Evolutionary conservation across 352 stramenopile species (phyloP), one percentile per base, ranked within the genome.

Genomic region (Thalassiosira allenii): DNA sequence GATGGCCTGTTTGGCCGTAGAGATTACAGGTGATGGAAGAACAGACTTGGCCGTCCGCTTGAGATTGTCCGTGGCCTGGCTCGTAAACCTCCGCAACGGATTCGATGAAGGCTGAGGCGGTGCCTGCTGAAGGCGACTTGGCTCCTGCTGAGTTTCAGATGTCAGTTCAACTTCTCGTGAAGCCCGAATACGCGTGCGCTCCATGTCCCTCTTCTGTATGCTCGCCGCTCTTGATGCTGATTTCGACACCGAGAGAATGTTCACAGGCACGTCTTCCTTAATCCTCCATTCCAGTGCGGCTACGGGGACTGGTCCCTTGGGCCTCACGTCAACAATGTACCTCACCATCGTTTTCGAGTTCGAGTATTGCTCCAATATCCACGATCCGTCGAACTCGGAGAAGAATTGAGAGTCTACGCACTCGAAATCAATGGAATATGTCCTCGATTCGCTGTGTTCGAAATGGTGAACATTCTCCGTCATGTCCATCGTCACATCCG

Each of bases 251-350:
- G 88, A 91, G 5, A 84, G 22, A 32, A 96, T 74, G 74, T 96
- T 96, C 0, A 89, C 91, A 1, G 93, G 91, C 9, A 96, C 92
- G 79, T 96, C 93, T 74, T 95, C 91, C 32, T 89, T 88, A 63
- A 96, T 96, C n/a, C 92, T 80, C 92, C 92, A 96, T 79, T 96
- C 91, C 14, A 96, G 65, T n/a, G 93, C 91, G 6, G 84, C 81
- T 2, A 96, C 92, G 23, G 92, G 92, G 8, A 96, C 92, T 22
- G 87, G 87, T 20, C 93, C 91, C 62, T 93, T 93, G 0, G 91
- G 93, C 57, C 83, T 63, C 8, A 96, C 91, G 80, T 93, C 82
- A 0, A 96, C 91, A 62, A 87, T 86, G 61, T 96, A 96, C 33
- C 88, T 88, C 1, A 94, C 61, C 52, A 89, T 82, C 0, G 89